Evolutionary conservation across 2,329 filamentous ascomycete genomes (phyloP).

Genomic region (Microcyclosporella mali): DNA sequence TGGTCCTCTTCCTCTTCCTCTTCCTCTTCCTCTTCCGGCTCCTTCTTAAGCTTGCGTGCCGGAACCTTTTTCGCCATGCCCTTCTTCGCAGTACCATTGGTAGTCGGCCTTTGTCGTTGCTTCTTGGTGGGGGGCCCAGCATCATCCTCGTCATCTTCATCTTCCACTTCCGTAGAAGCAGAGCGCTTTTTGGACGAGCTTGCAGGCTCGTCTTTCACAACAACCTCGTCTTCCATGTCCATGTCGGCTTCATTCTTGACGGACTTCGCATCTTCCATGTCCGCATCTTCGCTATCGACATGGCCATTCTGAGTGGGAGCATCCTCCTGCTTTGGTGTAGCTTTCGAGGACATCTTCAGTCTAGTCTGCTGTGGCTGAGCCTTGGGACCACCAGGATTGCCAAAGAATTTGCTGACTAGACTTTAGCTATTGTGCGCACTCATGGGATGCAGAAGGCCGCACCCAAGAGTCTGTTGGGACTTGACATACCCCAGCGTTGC

Average conservation of each 20-base stretch:
- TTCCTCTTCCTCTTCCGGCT: conserved; percentile 6
- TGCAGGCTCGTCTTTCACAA: conserved; percentile 16
- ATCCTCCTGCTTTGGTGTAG: conserved; percentile 16
- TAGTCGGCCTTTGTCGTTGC: conserved; percentile 24
- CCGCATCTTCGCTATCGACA: conserved; percentile 30
- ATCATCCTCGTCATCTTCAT: conserved; percentile 24
- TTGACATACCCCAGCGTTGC: conserved; percentile 84
- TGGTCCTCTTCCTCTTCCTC: conserved; percentile 9
- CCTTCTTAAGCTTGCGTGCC: conserved; percentile 9
- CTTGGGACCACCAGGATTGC: conserved; percentile 55
- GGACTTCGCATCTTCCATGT: conserved; percentile 26
- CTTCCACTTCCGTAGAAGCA: conserved; percentile 18
- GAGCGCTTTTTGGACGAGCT: conserved; percentile 26
- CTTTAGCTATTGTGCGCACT: neutral
- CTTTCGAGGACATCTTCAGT: conserved; percentile 58
- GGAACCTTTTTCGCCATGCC: conserved; percentile 18
- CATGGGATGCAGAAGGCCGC: conserved; percentile 26
- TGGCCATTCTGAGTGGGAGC: conserved; percentile 21
- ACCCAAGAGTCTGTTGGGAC: conserved; percentile 69
- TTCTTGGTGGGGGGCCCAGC: conserved; percentile 33
- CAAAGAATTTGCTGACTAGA: conserved; percentile 75
- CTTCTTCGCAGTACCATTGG: conserved; percentile 22
- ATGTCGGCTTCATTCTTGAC: conserved; percentile 20
- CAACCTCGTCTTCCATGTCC: conserved; percentile 21
- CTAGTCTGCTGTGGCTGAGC: conserved; percentile 67